Conservation (phyloP, 495 filamentous ascomycete genomes). For the Elaphomyces granulatus region DNA sequence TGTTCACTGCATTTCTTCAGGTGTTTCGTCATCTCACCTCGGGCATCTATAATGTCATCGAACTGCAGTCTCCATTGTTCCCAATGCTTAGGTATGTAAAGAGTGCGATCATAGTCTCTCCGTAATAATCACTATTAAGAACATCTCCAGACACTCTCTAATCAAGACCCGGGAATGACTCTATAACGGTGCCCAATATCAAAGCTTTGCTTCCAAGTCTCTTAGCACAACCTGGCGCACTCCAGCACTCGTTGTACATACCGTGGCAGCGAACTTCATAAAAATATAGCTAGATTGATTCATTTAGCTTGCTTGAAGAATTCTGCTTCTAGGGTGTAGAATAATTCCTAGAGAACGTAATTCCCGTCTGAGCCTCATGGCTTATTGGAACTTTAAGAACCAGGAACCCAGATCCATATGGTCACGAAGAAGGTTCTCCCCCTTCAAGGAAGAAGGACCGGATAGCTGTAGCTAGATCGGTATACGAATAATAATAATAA, state of each 20-base stretch:
- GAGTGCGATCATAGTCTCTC: not conserved
- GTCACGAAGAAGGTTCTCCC: too few relatives aligned
- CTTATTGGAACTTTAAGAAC: too few relatives aligned
- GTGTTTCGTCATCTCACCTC: not conserved
- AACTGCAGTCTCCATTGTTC: too few relatives aligned
- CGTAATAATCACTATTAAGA: not conserved
- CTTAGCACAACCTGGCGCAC: not conserved
- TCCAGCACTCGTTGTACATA: not conserved
- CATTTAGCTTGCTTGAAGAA: too few relatives aligned
- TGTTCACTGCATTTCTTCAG: not conserved
- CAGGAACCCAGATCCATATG: too few relatives aligned
- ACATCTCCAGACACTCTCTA: not conserved
- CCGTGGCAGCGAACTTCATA: not conserved
- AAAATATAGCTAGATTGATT: conserved; percentile 1
- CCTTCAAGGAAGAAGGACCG: too few relatives aligned
- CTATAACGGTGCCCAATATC: not conserved
- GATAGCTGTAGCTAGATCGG: too few relatives aligned
- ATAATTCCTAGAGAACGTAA: too few relatives aligned
- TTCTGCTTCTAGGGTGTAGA: too few relatives aligned
- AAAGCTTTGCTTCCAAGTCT: not conserved
- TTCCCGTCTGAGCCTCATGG: too few relatives aligned
- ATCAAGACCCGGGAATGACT: not conserved
- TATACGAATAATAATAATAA: too few relatives aligned
- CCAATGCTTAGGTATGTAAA: not conserved
- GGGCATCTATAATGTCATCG: conserved; percentile 5